phyloP scores from a whole-genome alignment of 2,329 filamentous ascomycete species.

The Sclerotinia subarctica region DNA sequence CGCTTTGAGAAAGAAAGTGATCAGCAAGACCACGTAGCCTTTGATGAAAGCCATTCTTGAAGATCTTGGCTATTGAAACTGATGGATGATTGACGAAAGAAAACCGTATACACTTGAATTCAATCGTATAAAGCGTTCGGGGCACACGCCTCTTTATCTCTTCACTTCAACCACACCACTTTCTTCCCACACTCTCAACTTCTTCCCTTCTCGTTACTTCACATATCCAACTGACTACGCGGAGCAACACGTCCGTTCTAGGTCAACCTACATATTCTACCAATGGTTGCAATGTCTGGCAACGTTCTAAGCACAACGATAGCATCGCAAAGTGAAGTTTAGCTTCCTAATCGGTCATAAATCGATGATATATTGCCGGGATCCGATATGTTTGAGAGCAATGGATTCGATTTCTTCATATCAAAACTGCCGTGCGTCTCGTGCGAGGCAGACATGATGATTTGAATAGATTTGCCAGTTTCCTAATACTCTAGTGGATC shows the following conservation, averaged over 20 bases:
- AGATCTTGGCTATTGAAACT: background rate
- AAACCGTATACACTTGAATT: background rate
- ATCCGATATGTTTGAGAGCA: background rate
- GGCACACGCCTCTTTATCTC: background rate
- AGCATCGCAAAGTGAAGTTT: background rate
- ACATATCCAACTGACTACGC: background rate
- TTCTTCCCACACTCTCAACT: background rate
- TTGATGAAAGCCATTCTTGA: background rate
- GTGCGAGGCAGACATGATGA: background rate
- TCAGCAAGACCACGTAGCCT: constrained; percentile 15
- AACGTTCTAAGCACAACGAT: background rate
- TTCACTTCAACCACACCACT: background rate
- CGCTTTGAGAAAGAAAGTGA: constrained; percentile 16
- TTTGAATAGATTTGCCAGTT: background rate
- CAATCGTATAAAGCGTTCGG: background rate
- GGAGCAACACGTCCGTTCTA: background rate
- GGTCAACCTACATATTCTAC: background rate
- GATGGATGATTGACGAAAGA: background rate
- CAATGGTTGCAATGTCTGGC: background rate
- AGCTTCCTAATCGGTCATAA: background rate
- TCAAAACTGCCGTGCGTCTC: background rate
- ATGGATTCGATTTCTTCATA: background rate
- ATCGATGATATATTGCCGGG: constrained; percentile 11
- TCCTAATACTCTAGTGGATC: background rate
- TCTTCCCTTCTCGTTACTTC: background rate